Conservation (phyloP, 306 rosid species). For the Prunus persica region Prunus_persica_NCBIv2 NC_034013.1:16540001-16540500, state of each 20-base stretch:
- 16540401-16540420: conserved; percentile 59
- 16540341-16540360: conserved; percentile 84
- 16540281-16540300: conserved; percentile 74
- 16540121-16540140: conserved; percentile 55
- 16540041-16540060: conserved; percentile 61
- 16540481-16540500: neutral
- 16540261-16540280: conserved; percentile 23
- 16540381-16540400: conserved; percentile 63
- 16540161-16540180: neutral
- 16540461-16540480: conserved; percentile 2
- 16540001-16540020: conserved; percentile 29
- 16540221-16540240: too few relatives aligned
- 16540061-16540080: conserved; percentile 75
- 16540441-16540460: conserved; percentile 14
- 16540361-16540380: conserved; percentile 80
- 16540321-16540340: conserved; percentile 51
- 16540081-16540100: conserved; percentile 81
- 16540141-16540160: conserved; percentile 3
- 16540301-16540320: conserved; percentile 89
- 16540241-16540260: neutral
- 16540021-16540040: conserved; percentile 63
- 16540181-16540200: neutral
- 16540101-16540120: conserved; percentile 73
- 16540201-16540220: neutral
- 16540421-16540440: conserved; percentile 18